Percentiles rank a stretch among this genome's conserved stretches.
These are phyloP conservation scores for Phlyctochytrium planicorne DNA, from an alignment of 192 early-diverging fungal genomes.

Conservation along the genomic window DNA sequence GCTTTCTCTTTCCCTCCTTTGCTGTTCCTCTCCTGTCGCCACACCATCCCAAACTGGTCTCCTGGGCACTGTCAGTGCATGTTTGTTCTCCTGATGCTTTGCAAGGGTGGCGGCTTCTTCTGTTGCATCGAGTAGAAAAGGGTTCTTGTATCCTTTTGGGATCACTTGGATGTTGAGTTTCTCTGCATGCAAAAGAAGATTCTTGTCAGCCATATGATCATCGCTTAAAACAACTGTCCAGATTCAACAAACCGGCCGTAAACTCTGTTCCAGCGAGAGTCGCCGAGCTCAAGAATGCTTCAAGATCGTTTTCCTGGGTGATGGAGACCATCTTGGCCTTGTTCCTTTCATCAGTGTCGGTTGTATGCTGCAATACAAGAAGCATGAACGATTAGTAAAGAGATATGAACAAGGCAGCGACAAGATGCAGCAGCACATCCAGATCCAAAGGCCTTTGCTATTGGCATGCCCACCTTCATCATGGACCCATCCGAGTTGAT, in stretches of 20 bases:
- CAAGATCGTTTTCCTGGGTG: constrained; percentile 96
- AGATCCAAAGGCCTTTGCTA: not conserved
- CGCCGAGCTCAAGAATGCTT: constrained; percentile 93
- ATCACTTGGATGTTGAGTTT: constrained; percentile 82
- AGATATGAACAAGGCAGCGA: not conserved
- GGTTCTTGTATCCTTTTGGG: constrained; percentile 69
- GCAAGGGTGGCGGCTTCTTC: constrained; percentile 76
- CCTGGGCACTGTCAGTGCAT: constrained; percentile 80
- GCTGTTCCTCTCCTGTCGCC: constrained; percentile 80
- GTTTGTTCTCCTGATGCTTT: constrained; percentile 75
- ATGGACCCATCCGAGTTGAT: constrained; percentile 54
- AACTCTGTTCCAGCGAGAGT: constrained; percentile 94
- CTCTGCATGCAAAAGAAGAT: constrained; percentile 43
- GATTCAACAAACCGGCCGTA: constrained; percentile 60
- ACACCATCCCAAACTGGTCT: constrained; percentile 82
- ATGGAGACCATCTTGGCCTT: constrained; percentile 85
- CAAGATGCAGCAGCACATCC: not conserved
- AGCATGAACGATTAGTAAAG: not conserved
- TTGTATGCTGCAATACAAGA: constrained; percentile 62
- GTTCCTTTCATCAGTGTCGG: constrained; percentile 78
- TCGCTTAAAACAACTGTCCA: not conserved
- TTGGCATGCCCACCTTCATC: constrained; percentile 5
- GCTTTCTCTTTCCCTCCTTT: constrained; percentile 75
- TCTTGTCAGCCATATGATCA: not conserved
- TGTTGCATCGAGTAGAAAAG: constrained; percentile 75